Conservation (phyloP, 495 filamentous ascomycete genomes). For the Hypomontagnella submonticulosa region DNA sequence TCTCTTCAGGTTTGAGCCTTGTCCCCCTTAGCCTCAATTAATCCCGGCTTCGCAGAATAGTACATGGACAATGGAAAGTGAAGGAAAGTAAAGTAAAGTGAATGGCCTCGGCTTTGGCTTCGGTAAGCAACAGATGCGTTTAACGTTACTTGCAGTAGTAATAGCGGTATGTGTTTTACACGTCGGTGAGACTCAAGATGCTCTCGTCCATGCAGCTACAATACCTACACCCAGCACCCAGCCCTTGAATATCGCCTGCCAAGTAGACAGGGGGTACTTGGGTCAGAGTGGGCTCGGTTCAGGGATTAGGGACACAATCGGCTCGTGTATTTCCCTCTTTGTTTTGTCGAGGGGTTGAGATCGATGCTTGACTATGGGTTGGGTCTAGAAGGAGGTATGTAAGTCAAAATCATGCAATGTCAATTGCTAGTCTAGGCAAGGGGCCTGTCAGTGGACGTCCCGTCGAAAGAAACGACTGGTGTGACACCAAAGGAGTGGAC, state of each 20-base stretch:
- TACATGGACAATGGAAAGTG: constrained; percentile 26
- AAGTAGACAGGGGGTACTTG: constrained; percentile 34
- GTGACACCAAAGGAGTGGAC: constrained; percentile 28
- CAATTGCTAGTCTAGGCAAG: constrained; percentile 32
- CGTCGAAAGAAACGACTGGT: constrained; percentile 20
- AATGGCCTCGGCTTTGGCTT: constrained; percentile 2
- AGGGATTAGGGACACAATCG: constrained; percentile 41
- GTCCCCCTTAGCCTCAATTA: constrained; percentile 19
- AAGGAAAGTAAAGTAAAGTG: background rate
- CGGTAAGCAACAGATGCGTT: constrained; percentile 14
- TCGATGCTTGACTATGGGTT: constrained; percentile 31
- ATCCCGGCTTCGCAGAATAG: constrained; percentile 11
- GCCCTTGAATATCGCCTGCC: constrained; percentile 29
- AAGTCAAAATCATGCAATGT: constrained; percentile 38
- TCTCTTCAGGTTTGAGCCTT: constrained; percentile 16
- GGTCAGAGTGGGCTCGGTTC: constrained; percentile 36
- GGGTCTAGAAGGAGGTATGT: constrained; percentile 28
- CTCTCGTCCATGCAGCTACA: constrained; percentile 14
- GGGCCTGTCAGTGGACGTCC: constrained; percentile 16
- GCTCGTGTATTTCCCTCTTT: constrained; percentile 29
- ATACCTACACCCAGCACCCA: constrained; percentile 14
- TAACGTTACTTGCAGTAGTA: constrained; percentile 19
- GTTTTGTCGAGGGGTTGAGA: constrained; percentile 37
- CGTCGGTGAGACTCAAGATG: constrained; percentile 23
- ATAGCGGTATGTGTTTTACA: constrained; percentile 12